Base-by-base conservation (phyloP, 1,284 basidiomycete genomes). In the Violaceomyces palustris region DNA sequence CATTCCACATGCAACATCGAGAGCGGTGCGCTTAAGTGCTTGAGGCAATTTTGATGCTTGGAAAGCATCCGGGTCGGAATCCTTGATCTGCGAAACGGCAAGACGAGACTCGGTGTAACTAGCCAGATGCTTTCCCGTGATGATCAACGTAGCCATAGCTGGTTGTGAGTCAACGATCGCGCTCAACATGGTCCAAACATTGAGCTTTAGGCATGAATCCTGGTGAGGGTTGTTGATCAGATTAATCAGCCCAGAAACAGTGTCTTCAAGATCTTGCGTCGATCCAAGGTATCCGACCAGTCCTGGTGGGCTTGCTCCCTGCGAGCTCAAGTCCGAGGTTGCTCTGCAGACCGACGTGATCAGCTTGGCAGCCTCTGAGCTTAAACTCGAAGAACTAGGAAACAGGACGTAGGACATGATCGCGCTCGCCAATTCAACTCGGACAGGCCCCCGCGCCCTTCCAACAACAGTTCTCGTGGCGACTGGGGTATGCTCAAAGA, bases 121-220 rank as follows among this genome's bases (percentile, higher is more conserved):
- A 34, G 79, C 26, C 78, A 75, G 44, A 79, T 80, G 73, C 81
- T 80, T 80, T 2, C 83, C 90, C 0, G 82, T 82, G 39, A 89
- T 82, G 46, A 93, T 84, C 14, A 94, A 78, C 33, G 82, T 81
- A 0, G 88, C 88, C 5, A 94, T 78, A 0, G 90, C 88, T 1
- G 91, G 89, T 66, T 93, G 89, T 44, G 83, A 85, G 53, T 88
- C 83, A 17, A 91, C 82, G 3, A 88, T 84, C 11, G 87, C 79
- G 0, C 85, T 79, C 21, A 93, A 82, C 62, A 94, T 85, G 47
- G 80, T 81, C 89, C 91, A 94, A 1, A 87, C 81, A 0, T 82
- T 79, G 45, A 82, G 81, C 17, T 89, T 77, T 5, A 88, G 79
- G 2, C 78, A 78, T 43, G 82, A 79, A 0, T 86, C 81, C 47